Base-by-base conservation (phyloP, 139 green algal species). In the Chloropicon primus region DNA sequence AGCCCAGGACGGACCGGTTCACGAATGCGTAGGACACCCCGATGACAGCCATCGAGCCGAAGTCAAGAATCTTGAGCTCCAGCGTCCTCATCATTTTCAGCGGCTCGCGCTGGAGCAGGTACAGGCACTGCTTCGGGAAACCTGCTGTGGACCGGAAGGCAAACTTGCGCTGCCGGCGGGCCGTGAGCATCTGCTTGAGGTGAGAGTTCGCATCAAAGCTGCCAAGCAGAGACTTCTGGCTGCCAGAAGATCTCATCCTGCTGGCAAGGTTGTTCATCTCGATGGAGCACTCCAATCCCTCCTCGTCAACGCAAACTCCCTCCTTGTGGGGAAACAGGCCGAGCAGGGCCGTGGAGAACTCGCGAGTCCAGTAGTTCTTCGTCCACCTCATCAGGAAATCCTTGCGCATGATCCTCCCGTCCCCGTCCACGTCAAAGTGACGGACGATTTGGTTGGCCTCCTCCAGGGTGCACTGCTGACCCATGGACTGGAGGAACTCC, bases 401-500 rank as follows among this genome's bases (percentile, higher is more conserved):
- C 71, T 74, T 27, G 71, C 23, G 24, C 71, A 26, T 21, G 71
- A 74, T 74, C 71, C 24, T 27, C 5, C 71, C 71, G 71, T 27
- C 24, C 17, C 71, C 71, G 17, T 74, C 71, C 5, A 80, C 72
- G 26, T 80, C 81, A 78, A 89, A 80, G 41, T 89, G 79, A 21
- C 28, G 29, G 27, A 84, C 77, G 28, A 89, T 81, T 22, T 80
- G 78, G 2, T 81, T 23, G 27, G 86, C 77, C 22, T 86, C 81
- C 22, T 28, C 54, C 0, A 27, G 22, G 75, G 75, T 85, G 28
- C 82, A 80, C 71, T 89, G 72, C 26, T 87, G 76, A 10, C 85
- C 85, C 72, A 89, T 72, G 25, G 78, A 73, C 25, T 28, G n/a
- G 72, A 89, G 75, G 41, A 89, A 82, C 2, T 28, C 54, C 25